A percentile compares a stretch with the other conserved stretches of the same genome.
phyloP scores from a whole-genome alignment of 2,329 filamentous ascomycete species.

The Allantophomopsis lycopodina region DNA sequence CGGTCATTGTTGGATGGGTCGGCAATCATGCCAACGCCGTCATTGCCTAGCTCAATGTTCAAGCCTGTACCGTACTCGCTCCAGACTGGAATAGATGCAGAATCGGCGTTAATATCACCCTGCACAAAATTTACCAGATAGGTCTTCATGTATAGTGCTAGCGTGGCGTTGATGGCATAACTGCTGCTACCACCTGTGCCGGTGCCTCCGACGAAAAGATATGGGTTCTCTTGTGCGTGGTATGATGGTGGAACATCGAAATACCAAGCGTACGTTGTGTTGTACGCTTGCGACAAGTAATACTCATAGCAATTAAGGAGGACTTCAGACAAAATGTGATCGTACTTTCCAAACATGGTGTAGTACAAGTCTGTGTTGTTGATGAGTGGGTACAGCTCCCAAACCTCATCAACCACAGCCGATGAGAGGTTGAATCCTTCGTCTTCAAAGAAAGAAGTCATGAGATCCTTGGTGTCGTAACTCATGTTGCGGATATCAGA shows the following conservation, averaged over 20 bases:
- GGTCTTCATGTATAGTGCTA: slow-evolving; percentile 1
- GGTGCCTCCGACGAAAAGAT: slow-evolving; percentile 1
- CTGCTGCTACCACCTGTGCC: not conserved
- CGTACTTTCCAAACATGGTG: slow-evolving; percentile 3
- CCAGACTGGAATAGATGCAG: not conserved
- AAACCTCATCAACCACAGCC: not conserved
- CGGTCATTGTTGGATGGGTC: slow-evolving; percentile 1
- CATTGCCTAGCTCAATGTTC: slow-evolving; percentile 1
- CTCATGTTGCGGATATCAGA: slow-evolving; percentile 1
- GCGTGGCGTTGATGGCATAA: slow-evolving; percentile 1
- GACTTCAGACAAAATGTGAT: not conserved
- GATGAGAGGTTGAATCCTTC: slow-evolving; percentile 1
- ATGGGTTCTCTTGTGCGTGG: slow-evolving; percentile 1
- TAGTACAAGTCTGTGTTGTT: slow-evolving; percentile 2
- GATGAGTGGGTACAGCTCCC: slow-evolving; percentile 1
- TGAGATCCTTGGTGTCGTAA: slow-evolving; percentile 1
- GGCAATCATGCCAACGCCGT: slow-evolving; percentile 1
- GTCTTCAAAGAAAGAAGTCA: slow-evolving; percentile 1
- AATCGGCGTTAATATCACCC: slow-evolving; percentile 1
- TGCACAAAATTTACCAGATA: slow-evolving; percentile 1
- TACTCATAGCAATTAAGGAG: slow-evolving; percentile 1
- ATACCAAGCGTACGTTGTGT: slow-evolving; percentile 1
- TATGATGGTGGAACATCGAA: slow-evolving; percentile 1
- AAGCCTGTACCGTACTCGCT: not conserved
- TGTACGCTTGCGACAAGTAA: slow-evolving; percentile 1